Conservation (phyloP, 2,329 filamentous ascomycete species). For the Scedosporium apiospermum region DNA sequence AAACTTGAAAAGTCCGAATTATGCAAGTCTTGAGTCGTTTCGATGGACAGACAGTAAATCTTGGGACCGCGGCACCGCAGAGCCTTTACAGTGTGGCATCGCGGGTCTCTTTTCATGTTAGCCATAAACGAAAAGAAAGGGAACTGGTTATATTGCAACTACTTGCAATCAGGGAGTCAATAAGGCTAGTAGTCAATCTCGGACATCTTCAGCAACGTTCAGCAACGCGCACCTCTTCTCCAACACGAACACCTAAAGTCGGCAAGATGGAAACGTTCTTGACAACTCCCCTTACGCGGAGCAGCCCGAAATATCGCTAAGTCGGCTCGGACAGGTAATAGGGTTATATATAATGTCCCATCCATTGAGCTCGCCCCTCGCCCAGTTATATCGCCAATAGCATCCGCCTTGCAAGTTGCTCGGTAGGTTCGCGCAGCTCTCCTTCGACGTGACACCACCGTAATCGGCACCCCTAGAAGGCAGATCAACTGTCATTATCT, state of each 20-base stretch:
- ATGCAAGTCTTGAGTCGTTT: too few relatives aligned
- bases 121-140: too few relatives aligned
- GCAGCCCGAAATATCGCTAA: slow-evolving; percentile 4
- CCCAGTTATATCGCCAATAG: slow-evolving; percentile 8
- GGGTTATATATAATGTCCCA: slow-evolving; percentile 2
- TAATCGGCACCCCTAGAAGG: slow-evolving; percentile 1
- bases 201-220: too few relatives aligned
- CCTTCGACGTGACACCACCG: background rate
- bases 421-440: slow-evolving; percentile 3
- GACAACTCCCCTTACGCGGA: background rate
- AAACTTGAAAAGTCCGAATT: too few relatives aligned
- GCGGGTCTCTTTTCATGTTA: too few relatives aligned
- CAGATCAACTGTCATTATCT: background rate
- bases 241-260: too few relatives aligned
- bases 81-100: too few relatives aligned
- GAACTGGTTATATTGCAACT: background rate
- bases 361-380: slow-evolving; percentile 1
- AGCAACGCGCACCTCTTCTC: too few relatives aligned
- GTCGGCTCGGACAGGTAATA: slow-evolving; percentile 1
- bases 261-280: background rate
- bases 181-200: too few relatives aligned
- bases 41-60: too few relatives aligned
- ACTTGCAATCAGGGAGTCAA: background rate
- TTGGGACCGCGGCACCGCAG: too few relatives aligned
- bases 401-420: slow-evolving; percentile 4